Evolutionary conservation across 352 stramenopile species (phyloP), one percentile per base, ranked within the genome.

Genomic region (Lagenidium sp.): DNA sequence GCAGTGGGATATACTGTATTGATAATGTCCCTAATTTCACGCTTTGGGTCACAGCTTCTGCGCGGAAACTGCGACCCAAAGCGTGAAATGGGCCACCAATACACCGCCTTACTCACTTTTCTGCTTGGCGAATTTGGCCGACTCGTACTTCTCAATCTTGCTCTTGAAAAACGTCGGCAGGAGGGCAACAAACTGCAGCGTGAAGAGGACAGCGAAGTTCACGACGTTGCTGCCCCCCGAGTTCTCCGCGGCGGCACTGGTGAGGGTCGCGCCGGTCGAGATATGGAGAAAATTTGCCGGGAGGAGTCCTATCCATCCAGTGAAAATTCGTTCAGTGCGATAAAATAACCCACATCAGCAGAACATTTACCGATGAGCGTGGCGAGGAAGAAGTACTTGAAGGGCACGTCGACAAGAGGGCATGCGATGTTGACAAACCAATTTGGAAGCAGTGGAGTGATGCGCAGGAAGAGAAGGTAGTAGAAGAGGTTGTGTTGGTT

Each of bases 361-460:
- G 13, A 1, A 21, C 24, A 41, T 28, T 11, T 18, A 62, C 82
- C 82, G 35, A 95, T 73, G 1, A 93, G 51, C 20, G 82, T 94
- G 3, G 78, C 82, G 26, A 86, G 43, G 54, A 88, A 86, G 40
- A 95, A 95, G 36, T 87, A 81, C 47, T 79, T 78, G 58, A 92
- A 88, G 37, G 75, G 65, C 32, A 95, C 79, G 32, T 73, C 79
- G 0, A 95, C 82, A 1, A 95, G 61, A 26, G 82, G 82, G 26
- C 74, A 90, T 21, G 80, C 80, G 29, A 95, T 85, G 49, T 95
- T 95, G 47, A 95, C 79, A 40, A 93, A 93, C 82, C 82, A 95
- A 60, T 95, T 95, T 13, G 82, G 82, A 42, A 95, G 50, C 30
- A 95, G 41, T 19, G 82, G 82, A 20, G 82, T 95, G 50, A 95